Conservation (phyloP, 768 basidiomycete genomes). For the Mycena amicta region DNA sequence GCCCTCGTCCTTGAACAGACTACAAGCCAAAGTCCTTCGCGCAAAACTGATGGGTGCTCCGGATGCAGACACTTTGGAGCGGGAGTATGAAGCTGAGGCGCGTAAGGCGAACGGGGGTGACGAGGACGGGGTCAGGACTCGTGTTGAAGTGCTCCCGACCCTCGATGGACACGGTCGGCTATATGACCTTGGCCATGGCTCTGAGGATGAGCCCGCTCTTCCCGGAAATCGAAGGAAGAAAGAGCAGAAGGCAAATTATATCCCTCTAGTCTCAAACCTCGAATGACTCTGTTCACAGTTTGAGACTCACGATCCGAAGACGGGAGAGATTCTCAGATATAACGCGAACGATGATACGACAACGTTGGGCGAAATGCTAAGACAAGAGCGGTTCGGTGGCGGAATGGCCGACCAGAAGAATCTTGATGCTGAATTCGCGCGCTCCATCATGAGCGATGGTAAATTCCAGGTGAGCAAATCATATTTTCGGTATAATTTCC, state of each 20-base stretch:
- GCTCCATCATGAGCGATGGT: slow-evolving; percentile 84
- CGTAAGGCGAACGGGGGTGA: slow-evolving; percentile 49
- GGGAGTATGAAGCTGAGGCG: slow-evolving; percentile 79
- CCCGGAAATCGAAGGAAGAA: slow-evolving; percentile 83
- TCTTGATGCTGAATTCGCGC: slow-evolving; percentile 87
- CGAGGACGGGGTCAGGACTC: slow-evolving; percentile 51
- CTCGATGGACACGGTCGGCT: slow-evolving; percentile 81
- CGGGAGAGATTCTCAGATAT: slow-evolving; percentile 85
- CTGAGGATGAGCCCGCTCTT: slow-evolving; percentile 49
- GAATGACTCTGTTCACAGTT: slow-evolving; percentile 45
- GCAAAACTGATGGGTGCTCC: slow-evolving; percentile 86
- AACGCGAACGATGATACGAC: slow-evolving; percentile 89
- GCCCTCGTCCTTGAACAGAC: slow-evolving; percentile 81
- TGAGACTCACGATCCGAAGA: slow-evolving; percentile 88
- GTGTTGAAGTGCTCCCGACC: slow-evolving; percentile 86
- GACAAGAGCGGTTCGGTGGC: slow-evolving; percentile 89
- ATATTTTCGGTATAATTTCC: neutral
- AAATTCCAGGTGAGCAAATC: slow-evolving; percentile 70
- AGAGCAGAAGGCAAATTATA: slow-evolving; percentile 60
- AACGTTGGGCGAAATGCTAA: slow-evolving; percentile 87
- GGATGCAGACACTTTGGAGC: slow-evolving; percentile 76
- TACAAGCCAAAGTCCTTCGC: slow-evolving; percentile 91
- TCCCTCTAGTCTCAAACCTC: slow-evolving; percentile 3
- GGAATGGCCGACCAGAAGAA: slow-evolving; percentile 92
- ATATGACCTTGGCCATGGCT: slow-evolving; percentile 90